Base-by-base conservation (phyloP, 2,329 filamentous ascomycete genomes). In the Talaromyces amestolkiae region DNA sequence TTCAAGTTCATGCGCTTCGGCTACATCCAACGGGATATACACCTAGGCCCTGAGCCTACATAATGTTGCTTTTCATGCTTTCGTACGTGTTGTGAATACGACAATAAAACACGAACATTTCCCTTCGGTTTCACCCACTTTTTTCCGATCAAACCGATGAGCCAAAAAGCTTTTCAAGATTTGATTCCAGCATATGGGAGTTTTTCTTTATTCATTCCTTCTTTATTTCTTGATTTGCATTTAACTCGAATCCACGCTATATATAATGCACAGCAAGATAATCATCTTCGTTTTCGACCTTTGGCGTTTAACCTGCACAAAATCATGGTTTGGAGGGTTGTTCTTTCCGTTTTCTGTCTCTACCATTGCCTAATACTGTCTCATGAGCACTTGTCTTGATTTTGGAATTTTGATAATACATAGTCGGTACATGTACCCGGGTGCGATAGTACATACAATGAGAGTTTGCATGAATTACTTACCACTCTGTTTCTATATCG, bases 21-120 rank as follows among this genome's bases (percentile, higher is more conserved):
- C 8, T 54, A 54, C 60, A 61, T 60, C 47, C 43, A 41, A 41
- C 33, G 17, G 5, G 27, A 63, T 58, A 63, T 63, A 58, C 51
- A 9, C 19, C 13, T 31, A n/a, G 4, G 35, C 27, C 22, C 17
- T 5, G 31, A n/a, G 11, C 27, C 15, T 10, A 27, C 19, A 19
- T 47, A 27, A 54, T 33, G 35, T 56, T 37, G n/a, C 43, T 15
- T 64, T 56, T 59, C 37, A 54, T 62, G 37, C 27, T 60, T 64
- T n/a, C n/a, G 22, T 60, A 31, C 35, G 22, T 65, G 60, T 22
- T 43, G 37, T 59, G 37, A 45, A 45, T 37, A 45, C 56, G 15
- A 59, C 27, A 43, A 27, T 31, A 59, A 37, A 22, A 59, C 24
- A 43, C 17, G 17, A 15, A 5, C 24, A 58, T 31, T 13, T 58